These are phyloP conservation scores for Backusella tuberculispora DNA, from an alignment of 192 early-diverging fungal species.

Conservation along the genomic window DNA sequence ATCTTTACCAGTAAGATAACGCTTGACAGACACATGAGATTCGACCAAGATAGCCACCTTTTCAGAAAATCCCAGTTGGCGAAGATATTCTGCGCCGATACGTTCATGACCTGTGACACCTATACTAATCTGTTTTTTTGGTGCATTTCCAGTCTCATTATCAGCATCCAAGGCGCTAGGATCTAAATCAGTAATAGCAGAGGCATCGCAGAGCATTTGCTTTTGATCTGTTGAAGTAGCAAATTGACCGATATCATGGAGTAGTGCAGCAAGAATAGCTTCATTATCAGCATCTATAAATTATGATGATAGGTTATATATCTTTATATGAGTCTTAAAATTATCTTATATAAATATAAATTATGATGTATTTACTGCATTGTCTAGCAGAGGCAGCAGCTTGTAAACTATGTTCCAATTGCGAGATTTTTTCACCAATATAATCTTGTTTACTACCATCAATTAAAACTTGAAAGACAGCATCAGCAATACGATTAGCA, in stretches of 20 bases:
- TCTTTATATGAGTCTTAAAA: too few species aligned
- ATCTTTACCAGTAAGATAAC: constrained; percentile 58
- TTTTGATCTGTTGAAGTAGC: constrained; percentile 49
- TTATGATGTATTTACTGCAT: constrained; percentile 22
- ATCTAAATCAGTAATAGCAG: constrained; percentile 28
- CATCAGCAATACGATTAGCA: constrained; percentile 34
- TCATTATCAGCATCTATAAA: constrained; percentile 48
- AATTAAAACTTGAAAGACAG: constrained; percentile 52
- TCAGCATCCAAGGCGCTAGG: constrained; percentile 18
- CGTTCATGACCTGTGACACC: constrained; percentile 58
- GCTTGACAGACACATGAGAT: constrained; percentile 59
- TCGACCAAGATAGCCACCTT: constrained; percentile 56
- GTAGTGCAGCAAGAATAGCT: constrained; percentile 54
- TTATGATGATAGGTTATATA: not conserved
- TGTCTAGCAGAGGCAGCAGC: constrained; percentile 51
- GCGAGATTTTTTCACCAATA: constrained; percentile 59
- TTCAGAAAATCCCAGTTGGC: constrained; percentile 55
- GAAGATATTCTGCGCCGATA: constrained; percentile 59
- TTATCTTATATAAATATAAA: not conserved
- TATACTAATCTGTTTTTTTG: constrained; percentile 37
- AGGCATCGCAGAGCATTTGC: constrained; percentile 50
- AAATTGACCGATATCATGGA: constrained; percentile 65
- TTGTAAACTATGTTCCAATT: constrained; percentile 61
- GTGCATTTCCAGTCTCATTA: not conserved
- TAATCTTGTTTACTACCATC: constrained; percentile 55